Base-by-base conservation (phyloP, 225 moss, liverwort and hornwort species). In the Pseudoscleropodium purum region DNA sequence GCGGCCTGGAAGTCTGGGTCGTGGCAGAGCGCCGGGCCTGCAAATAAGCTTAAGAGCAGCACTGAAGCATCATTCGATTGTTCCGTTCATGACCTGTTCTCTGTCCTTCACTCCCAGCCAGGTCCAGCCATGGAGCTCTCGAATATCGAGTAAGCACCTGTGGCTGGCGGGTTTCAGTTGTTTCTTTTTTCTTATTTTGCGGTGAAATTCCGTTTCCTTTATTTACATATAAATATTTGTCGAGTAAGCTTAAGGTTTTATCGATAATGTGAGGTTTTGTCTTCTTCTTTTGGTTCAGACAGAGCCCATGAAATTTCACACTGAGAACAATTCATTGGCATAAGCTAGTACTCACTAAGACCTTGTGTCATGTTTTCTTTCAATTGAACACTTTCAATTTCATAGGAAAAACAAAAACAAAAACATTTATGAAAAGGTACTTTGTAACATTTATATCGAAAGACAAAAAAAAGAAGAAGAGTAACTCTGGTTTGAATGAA, bases 391-490 rank as follows among this genome's bases (percentile, higher is more conserved):
- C 1, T 27, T 4, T 56, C 8, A 16, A 2, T 25, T 37, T 37
- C 0, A 1, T 16, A 15, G 0, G 24, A 16, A 21, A 13, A 25
- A 25, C 0, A 7, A 10, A 24, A 9, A 1, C 9, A 4, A 24
- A 7, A 36, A 13, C 3, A 6, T 36, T 45, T 10, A 29, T 43
- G 6, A 16, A 30, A 73, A 27, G 5, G 24, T 57, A 60, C 11
- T 24, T 24, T 16, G 0, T 10, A 17, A 43, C 10, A 27, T 29
- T 54, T 9, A 5, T 24, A 77, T 51, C 1, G 19, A 21, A 34
- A 52, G 23, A 52, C 8, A 52, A 20, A 13, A 21, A 6, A 30
- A 11, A 2, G 8, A 47, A 72, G 26, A 72, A 41, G 25, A 39
- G 3, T 63, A 29, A 25, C 4, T 70, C 1, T 15, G 1, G 3